Conservation (phyloP, 1,284 basidiomycete species). For the Ustilago xerochloae region DNA sequence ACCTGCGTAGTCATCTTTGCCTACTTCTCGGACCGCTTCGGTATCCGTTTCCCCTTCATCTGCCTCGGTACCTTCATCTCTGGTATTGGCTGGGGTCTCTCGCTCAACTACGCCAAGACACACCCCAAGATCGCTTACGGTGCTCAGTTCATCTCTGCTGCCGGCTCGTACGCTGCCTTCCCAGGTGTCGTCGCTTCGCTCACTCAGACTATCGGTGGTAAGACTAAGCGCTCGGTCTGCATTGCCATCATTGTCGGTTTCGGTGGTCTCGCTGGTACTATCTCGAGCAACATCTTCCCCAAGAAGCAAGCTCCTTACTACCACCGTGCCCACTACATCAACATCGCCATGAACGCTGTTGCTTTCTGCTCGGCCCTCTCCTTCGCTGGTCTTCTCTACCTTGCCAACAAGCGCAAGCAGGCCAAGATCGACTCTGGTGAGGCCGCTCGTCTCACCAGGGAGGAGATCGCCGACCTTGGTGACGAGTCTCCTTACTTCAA, state of each 20-base stretch:
- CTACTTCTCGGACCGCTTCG: constrained; percentile 45
- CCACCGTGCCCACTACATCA: constrained; percentile 54
- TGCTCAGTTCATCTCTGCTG: constrained; percentile 55
- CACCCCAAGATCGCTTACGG: constrained; percentile 52
- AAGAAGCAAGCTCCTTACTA: constrained; percentile 50
- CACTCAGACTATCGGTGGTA: constrained; percentile 51
- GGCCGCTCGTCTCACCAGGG: constrained; percentile 35
- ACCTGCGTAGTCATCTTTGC: constrained; percentile 62
- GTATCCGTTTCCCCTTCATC: constrained; percentile 48
- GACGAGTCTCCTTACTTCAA: constrained; percentile 59
- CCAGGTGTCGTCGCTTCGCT: constrained; percentile 53
- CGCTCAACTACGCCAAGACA: constrained; percentile 26
- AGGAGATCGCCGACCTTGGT: constrained; percentile 51
- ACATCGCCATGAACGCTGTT: constrained; percentile 48
- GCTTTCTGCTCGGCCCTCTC: constrained; percentile 44
- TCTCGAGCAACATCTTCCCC: constrained; percentile 58
- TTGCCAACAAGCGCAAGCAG: constrained; percentile 49
- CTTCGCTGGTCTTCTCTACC: constrained; percentile 42
- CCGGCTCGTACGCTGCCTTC: constrained; percentile 55
- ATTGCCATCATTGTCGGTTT: constrained; percentile 58
- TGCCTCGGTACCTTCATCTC: constrained; percentile 46
- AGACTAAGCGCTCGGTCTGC: constrained; percentile 55
- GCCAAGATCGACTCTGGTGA: constrained; percentile 53
- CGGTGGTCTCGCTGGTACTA: constrained; percentile 53
- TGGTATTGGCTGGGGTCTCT: constrained; percentile 56